phyloP scores from a whole-genome alignment of 2,329 filamentous ascomycete genomes.

The Diplodia mutila region DNA sequence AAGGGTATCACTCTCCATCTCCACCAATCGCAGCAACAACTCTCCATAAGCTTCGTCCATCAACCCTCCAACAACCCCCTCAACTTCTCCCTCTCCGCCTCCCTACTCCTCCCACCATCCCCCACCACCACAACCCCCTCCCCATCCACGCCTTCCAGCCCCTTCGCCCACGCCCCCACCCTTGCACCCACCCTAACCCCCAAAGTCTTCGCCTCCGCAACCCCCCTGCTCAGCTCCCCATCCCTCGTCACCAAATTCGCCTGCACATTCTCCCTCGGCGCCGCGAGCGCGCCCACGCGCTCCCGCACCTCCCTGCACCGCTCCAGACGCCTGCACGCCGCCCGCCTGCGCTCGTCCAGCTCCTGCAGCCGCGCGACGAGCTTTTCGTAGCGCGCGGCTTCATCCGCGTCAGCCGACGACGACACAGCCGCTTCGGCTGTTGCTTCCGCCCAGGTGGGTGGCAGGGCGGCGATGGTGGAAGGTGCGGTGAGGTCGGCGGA shows the following conservation, averaged over 20 bases:
- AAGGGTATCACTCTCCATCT: background rate
- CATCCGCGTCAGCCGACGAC: conserved; percentile 24
- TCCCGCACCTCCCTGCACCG: conserved; percentile 54
- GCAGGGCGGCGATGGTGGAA: conserved; percentile 39
- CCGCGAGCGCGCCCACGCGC: conserved; percentile 57
- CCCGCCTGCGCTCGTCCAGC: conserved; percentile 56
- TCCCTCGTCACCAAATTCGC: conserved; percentile 69
- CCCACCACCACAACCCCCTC: background rate
- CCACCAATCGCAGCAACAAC: background rate
- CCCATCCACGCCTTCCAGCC: background rate
- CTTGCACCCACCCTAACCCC: conserved; percentile 44
- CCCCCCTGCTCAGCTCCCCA: conserved; percentile 66
- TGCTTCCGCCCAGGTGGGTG: conserved; percentile 32
- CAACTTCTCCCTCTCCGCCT: conserved; percentile 16
- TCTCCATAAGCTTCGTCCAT: background rate
- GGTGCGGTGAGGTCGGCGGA: conserved; percentile 2
- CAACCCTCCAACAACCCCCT: conserved; percentile 2
- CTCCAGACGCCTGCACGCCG: conserved; percentile 52
- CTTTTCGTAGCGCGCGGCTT: conserved; percentile 35
- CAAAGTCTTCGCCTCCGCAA: conserved; percentile 68
- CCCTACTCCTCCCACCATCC: background rate
- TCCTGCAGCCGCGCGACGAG: conserved; percentile 52
- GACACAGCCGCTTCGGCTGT: no score
- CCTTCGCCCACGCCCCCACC: conserved; percentile 32
- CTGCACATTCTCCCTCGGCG: conserved; percentile 57